Base-by-base conservation (phyloP, 1,284 basidiomycete genomes). In the Lignosus rhinocerotis region DNA sequence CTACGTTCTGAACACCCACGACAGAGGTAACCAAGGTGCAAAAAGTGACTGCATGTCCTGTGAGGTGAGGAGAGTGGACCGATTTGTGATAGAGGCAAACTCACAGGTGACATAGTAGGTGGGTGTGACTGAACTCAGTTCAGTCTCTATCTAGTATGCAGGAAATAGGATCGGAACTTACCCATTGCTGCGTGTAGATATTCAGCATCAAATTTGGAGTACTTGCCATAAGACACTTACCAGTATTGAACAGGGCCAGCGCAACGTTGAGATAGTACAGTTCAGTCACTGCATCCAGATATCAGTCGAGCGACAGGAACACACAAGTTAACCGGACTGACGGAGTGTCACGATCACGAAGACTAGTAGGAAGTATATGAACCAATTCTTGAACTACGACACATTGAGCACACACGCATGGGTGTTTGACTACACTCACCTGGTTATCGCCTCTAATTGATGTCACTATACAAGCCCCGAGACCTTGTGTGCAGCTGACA, bases 231-330 rank as follows among this genome's bases (percentile, higher is more conserved):
- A 9, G 30, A 11, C 2, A 65, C 74, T 34, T 34, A 75, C 73
- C 81, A 0, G 82, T 80, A 67, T 88, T 88, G 76, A 85, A 88
- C 21, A 88, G 75, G 61, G 86, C 87, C 14, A 90, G 76, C 2
- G 86, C 87, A 61, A 88, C 84, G 72, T 88, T 89, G 50, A 88
- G 78, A 67, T 84, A 88, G 71, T 85, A 85, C 66, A 88, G 84
- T 70, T 87, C 82, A 25, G 78, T 76, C 2, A 84, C 73, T 66
- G 54, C 16, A 16, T n/a, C 17, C 8, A 41, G 21, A 11, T 46
- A 7, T 44, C 21, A 19, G 43, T 9, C 10, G 54, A 16, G 53
- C 39, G 14, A 19, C 3, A 5, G 10, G 1, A 11, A 16, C 3
- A 1, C 3, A 4, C 0, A 21, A n/a, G 7, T 1, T 3, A 43